A percentile compares a stretch with the other conserved stretches of the same genome.
phyloP scores from a whole-genome alignment of 2,329 filamentous ascomycete genomes.

The Phyllachora maydis region DNA sequence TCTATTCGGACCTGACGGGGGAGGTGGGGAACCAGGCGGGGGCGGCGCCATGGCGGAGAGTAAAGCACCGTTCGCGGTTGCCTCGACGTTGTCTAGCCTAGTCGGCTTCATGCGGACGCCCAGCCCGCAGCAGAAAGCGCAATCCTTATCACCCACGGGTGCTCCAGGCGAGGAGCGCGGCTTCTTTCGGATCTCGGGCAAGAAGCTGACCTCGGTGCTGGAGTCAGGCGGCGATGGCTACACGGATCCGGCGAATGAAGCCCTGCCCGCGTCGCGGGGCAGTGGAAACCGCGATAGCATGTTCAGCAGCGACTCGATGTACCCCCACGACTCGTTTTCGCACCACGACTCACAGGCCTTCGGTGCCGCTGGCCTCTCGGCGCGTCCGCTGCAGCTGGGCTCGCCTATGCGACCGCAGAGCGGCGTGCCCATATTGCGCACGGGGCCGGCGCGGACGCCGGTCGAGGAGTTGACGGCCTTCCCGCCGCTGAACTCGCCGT shows the following conservation, averaged over 20 bases:
- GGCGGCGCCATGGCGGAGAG: constrained; percentile 22
- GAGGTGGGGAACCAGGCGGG: constrained; percentile 5
- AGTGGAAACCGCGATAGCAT: no score
- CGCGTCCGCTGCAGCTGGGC: constrained; percentile 25
- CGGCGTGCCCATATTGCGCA: constrained; percentile 36
- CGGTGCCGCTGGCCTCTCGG: constrained; percentile 9
- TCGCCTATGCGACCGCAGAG: constrained; percentile 38
- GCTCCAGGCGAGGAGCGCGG: no score
- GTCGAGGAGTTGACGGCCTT: constrained; percentile 33
- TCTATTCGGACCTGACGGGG: no score
- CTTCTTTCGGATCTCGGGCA: constrained; percentile 44
- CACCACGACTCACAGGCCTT: constrained; percentile 30
- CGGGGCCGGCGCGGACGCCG: constrained; percentile 44
- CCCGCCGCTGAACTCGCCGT: no score
- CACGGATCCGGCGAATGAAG: no score
- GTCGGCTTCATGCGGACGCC: constrained; percentile 5
- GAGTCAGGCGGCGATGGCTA: constrained; percentile 43
- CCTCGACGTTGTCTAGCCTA: constrained; percentile 9
- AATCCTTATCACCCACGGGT: no score
- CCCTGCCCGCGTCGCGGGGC: constrained; percentile 8
- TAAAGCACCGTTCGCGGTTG: constrained; percentile 21
- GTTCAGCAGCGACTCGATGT: constrained; percentile 26
- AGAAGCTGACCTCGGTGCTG: constrained; percentile 42
- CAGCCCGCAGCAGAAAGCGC: constrained; percentile 12
- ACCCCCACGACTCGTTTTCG: constrained; percentile 10